These are phyloP conservation scores for Meira miltonrushii DNA, from an alignment of 1,284 basidiomycete genomes.

Conservation along the genomic window DNA sequence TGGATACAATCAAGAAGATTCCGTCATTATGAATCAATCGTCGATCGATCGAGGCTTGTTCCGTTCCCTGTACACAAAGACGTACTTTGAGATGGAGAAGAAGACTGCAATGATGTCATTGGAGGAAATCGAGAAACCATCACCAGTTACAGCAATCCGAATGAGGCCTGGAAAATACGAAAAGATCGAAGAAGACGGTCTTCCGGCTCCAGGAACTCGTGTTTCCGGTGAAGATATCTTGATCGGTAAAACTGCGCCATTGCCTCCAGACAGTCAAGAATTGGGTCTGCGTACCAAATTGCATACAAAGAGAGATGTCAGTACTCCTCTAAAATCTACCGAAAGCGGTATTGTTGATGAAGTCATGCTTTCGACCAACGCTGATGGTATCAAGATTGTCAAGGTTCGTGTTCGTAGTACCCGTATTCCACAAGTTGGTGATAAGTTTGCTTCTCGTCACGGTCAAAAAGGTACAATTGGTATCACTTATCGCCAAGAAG, in stretches of 20 bases:
- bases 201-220: slow-evolving; percentile 90
- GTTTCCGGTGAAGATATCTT: slow-evolving; percentile 97
- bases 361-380: slow-evolving; percentile 91
- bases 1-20: slow-evolving; percentile 99
- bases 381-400: slow-evolving; percentile 94
- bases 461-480: slow-evolving; percentile 99
- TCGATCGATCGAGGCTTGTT: slow-evolving; percentile 97
- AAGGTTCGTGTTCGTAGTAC: slow-evolving; percentile 94
- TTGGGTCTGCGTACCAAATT: slow-evolving; percentile 86
- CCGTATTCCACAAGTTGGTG: slow-evolving; percentile 91
- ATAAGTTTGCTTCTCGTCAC: slow-evolving; percentile 99
- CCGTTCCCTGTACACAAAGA: slow-evolving; percentile 96
- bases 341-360: slow-evolving; percentile 97
- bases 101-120: slow-evolving; percentile 74
- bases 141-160: slow-evolving; percentile 82
- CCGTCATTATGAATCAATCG: slow-evolving; percentile 99
- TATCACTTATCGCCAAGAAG: slow-evolving; percentile 97
- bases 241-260: slow-evolving; percentile 96
- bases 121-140: slow-evolving; percentile 96
- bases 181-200: slow-evolving; percentile 91
- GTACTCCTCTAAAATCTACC: slow-evolving; percentile 93
- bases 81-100: slow-evolving; percentile 95
- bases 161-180: slow-evolving; percentile 99
- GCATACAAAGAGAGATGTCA: slow-evolving; percentile 88
- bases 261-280: slow-evolving; percentile 93